Conservation (phyloP, 164 flowering plant species). For the Kalanchoe fedtschenkoi region DNA sequence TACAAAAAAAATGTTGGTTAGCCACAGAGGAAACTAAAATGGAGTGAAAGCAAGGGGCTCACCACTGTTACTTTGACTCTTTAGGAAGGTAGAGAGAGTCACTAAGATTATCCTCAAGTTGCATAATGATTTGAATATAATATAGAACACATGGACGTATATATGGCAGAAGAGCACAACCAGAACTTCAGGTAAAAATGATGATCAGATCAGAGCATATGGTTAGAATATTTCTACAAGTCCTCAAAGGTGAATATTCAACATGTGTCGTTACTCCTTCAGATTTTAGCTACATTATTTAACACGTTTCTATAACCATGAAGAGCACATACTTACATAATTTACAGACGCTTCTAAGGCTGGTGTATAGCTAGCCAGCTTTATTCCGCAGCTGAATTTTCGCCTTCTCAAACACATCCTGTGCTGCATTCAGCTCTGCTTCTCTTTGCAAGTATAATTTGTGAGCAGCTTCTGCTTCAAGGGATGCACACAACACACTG, state of each 20-base stretch:
- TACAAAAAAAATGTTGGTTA: neutral
- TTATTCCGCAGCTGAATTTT: neutral
- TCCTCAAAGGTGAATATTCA: neutral
- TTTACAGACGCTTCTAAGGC: neutral
- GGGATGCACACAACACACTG: neutral
- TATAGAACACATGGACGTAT: neutral
- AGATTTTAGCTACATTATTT: neutral
- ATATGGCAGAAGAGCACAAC: neutral
- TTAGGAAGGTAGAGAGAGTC: neutral
- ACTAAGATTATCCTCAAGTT: neutral
- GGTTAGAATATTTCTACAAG: neutral
- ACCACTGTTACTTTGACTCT: neutral
- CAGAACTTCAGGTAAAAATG: neutral
- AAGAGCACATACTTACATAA: neutral
- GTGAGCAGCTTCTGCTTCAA: conserved; percentile 4
- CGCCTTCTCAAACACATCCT: neutral
- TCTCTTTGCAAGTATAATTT: neutral
- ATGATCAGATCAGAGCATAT: neutral
- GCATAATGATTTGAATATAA: neutral
- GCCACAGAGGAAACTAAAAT: neutral
- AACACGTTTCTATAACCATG: neutral
- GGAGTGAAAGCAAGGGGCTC: neutral
- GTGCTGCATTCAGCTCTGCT: neutral
- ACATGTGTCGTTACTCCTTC: neutral
- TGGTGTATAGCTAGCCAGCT: neutral